Evolutionary conservation across 306 rosid genomes (phyloP).

Genomic region (Medicago truncatula): MtrunA17r5.0-ANR NC_053046.1:37745501-37746000

Average conservation of each 20-base stretch:
- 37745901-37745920: conserved; percentile 14
- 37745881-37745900: neutral
- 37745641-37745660: neutral
- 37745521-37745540: neutral
- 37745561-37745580: no score
- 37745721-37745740: conserved; percentile 85
- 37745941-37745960: neutral
- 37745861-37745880: conserved; percentile 9
- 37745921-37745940: neutral
- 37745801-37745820: conserved; percentile 29
- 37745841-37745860: conserved; percentile 3
- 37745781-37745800: conserved; percentile 62
- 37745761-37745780: conserved; percentile 91
- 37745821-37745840: conserved; percentile 23
- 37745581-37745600: neutral
- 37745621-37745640: neutral
- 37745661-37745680: neutral
- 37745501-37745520: no score
- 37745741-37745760: conserved; percentile 82
- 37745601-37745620: neutral
- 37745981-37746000: conserved; percentile 15
- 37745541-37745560: neutral
- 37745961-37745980: conserved; percentile 5
- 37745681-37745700: conserved; percentile 34
- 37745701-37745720: conserved; percentile 60